These are phyloP conservation scores for Cadophora luteo-olivacea DNA, from an alignment of 2,329 filamentous ascomycete species.

Conservation along the genomic window DNA sequence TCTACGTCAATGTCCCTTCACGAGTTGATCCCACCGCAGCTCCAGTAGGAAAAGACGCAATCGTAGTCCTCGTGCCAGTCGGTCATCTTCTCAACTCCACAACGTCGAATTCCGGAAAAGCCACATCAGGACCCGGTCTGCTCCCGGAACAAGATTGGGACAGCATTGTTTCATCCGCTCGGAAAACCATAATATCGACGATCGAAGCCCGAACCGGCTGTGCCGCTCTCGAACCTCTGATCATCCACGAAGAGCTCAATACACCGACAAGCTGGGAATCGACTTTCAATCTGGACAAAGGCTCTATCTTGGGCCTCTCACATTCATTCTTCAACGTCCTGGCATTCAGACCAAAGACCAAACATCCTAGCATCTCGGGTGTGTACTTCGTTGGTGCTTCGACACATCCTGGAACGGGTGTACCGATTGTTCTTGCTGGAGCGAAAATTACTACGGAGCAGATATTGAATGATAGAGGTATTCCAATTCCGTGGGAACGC, in stretches of 20 bases:
- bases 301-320: constrained; percentile 74
- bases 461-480: constrained; percentile 48
- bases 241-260: constrained; percentile 66
- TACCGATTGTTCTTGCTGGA: constrained; percentile 75
- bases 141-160: constrained; percentile 63
- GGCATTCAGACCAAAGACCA: constrained; percentile 67
- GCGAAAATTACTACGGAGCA: constrained; percentile 66
- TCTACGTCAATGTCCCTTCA: constrained; percentile 80
- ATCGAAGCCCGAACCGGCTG: constrained; percentile 66
- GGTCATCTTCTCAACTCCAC: constrained; percentile 67
- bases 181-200: constrained; percentile 65
- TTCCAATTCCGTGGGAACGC: constrained; percentile 35
- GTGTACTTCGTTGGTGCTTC: constrained; percentile 78
- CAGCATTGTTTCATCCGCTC: constrained; percentile 63
- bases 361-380: constrained; percentile 48
- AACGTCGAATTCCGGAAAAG: constrained; percentile 22
- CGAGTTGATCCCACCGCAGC: constrained; percentile 72
- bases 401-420: constrained; percentile 78
- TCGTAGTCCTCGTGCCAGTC: constrained; percentile 75
- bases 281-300: constrained; percentile 76
- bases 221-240: constrained; percentile 47
- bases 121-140: constrained; percentile 38
- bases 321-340: constrained; percentile 79
- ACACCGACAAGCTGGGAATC: constrained; percentile 69
- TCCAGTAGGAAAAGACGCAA: constrained; percentile 66